Evolutionary conservation across 1,284 basidiomycete species (phyloP), one percentile per base, ranked within the genome.

Genomic region (Ceratobasidium sp.): DNA sequence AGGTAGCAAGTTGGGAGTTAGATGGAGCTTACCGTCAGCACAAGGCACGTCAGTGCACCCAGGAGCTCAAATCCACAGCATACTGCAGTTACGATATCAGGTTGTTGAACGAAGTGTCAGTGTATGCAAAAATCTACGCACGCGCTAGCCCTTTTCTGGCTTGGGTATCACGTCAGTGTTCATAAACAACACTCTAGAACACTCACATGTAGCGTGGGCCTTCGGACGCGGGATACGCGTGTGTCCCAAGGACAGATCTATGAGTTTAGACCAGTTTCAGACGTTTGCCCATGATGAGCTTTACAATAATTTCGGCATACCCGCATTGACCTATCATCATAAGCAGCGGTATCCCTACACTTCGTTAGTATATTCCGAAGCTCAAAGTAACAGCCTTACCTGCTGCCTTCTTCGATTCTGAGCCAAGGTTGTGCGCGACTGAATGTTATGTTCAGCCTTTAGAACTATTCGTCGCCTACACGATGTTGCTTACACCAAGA

Each of bases 401-500:
- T 52, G 73, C 73, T 23, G 73, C 73, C 52, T 75, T 75, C 48
- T 75, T 75, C 18, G 73, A 75, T 27, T 75, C 73, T 6, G 73
- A 65, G 16, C 73, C 73, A 54, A 78, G 70, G 30, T 78, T 78
- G 55, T 70, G 60, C 41, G 77, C 68, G 41, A 73, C 69, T 71
- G 48, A 3, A n/a, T 10, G 41, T 33, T 2, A 59, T 3, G 33
- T 66, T 77, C 33, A 77, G 35, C n/a, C 1, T 33, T 65, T 41
- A 30, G 35, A 6, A 33, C 8, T 50, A 16, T 7, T 1, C 23
- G 14, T 27, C 46, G 12, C 4, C 54, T 48, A 23, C 38, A 38
- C 20, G 18, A n/a, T 73, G 33, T 33, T 41, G 86, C 91, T 81
- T 84, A 93, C 92, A 93, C 92, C 92, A 93, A 8, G 92, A 91